Conservation (phyloP, 2,329 filamentous ascomycete species). For the Hymenoscyphus albidus region DNA sequence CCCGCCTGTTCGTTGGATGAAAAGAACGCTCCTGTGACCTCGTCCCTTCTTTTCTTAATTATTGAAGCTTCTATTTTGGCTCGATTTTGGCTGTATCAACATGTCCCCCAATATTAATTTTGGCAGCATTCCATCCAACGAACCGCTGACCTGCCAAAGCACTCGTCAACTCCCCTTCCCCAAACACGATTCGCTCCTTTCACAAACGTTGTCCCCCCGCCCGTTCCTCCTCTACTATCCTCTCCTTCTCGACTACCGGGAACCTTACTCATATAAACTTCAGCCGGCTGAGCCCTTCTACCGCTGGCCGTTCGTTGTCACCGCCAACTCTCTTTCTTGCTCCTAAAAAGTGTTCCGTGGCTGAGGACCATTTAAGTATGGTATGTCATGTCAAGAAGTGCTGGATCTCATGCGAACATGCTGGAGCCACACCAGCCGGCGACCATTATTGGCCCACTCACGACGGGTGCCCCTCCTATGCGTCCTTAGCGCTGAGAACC, state of each 20-base stretch:
- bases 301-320: slow-evolving; percentile 4
- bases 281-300: neutral
- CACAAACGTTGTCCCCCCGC: neutral
- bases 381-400: neutral
- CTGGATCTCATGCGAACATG: slow-evolving; percentile 11
- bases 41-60: neutral
- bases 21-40: neutral
- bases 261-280: neutral
- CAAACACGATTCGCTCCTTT: neutral
- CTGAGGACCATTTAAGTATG: slow-evolving; percentile 5
- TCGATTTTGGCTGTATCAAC: neutral
- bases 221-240: neutral
- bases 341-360: neutral
- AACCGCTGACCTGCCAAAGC: neutral
- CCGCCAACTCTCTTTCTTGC: slow-evolving; percentile 4
- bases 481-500: slow-evolving; percentile 18
- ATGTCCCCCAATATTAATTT: neutral
- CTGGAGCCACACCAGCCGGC: slow-evolving; percentile 8
- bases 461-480: slow-evolving; percentile 17
- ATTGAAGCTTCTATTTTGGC: neutral
- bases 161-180: neutral
- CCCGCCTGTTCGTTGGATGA: neutral
- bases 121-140: neutral
- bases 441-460: slow-evolving; percentile 14
- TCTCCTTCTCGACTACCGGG: neutral